Base-by-base conservation (phyloP, 1,284 basidiomycete species). In the Flammula alnicola region DNA sequence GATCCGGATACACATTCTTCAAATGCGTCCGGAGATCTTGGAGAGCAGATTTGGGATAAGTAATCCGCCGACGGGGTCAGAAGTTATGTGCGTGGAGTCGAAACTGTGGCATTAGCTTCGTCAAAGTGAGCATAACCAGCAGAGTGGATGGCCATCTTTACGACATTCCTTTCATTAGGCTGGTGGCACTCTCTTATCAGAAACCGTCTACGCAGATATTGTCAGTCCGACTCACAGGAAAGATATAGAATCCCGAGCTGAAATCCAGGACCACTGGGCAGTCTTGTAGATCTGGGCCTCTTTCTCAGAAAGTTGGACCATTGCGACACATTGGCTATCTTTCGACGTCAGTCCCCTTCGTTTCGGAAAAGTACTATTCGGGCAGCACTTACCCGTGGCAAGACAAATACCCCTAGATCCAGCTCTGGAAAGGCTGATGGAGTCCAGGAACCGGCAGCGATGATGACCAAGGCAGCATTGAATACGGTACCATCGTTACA, bases 391-490 rank as follows among this genome's bases (percentile, higher is more conserved):
- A 90, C 87, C 89, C 90, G 86, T 90, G 2, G 90, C 86, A 9
- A 82, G 66, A 58, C 81, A 85, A 26, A 69, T 71, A 8, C 68
- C n/a, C 73, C 68, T 20, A 86, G 61, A 14, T 71, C 66, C 11
- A 87, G 66, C 31, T 78, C 77, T 5, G 84, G 81, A 63, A 95
- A 91, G 1, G 87, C 70, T 0, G 88, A 86, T 2, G 86, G 80
- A 0, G 93, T 92, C 95, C 94, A 94, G 4, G 91, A 82, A 19
- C 92, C 92, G 5, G 83, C 74, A 10, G 90, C 83, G 26, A 94
- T 64, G 19, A 94, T 72, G 4, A 90, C 75, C 23, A 80, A 55
- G 31, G 82, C 75, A 0, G 83, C 86, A 12, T 70, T 59, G 55
- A 82, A 80, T 9, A 61, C 59, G 17, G 77, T 76, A 1, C 87